Evolutionary conservation across 1,284 basidiomycete genomes (phyloP).

Genomic region (Marasmius tenuissimus): DNA sequence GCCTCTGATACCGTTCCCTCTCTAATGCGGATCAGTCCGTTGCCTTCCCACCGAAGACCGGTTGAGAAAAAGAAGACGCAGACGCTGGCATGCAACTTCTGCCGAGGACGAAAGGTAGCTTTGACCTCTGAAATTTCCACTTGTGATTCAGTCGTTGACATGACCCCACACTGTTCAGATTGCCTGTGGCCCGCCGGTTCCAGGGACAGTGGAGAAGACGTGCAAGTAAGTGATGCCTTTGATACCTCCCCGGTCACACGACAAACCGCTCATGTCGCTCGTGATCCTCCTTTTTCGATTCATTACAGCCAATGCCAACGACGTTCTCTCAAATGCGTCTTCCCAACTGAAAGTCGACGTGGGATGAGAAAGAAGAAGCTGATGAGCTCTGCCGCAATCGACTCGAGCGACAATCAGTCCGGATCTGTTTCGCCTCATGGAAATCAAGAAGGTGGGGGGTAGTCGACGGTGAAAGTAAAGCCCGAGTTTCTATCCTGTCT

Average conservation of each 20-base stretch:
- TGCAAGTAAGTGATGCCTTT: conserved; percentile 54
- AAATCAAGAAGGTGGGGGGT: background rate
- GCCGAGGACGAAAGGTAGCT: conserved; percentile 11
- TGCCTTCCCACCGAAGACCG: conserved; percentile 28
- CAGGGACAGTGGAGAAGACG: conserved; percentile 49
- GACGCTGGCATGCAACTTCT: conserved; percentile 13
- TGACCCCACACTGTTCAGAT: conserved; percentile 57
- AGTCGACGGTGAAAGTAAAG: background rate
- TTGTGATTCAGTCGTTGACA: background rate
- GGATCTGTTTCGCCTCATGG: background rate
- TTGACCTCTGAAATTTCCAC: background rate
- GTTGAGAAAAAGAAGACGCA: conserved; percentile 13
- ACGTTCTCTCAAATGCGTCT: conserved; percentile 57
- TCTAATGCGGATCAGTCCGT: conserved; percentile 29
- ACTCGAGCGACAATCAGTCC: background rate
- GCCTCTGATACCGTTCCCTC: conserved; percentile 14
- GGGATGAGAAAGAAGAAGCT: conserved; percentile 57
- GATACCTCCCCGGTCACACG: conserved; percentile 16
- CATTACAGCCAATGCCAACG: conserved; percentile 58
- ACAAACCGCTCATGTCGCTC: conserved; percentile 16
- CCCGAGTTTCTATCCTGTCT: too few species aligned
- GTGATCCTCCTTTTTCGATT: conserved; percentile 14
- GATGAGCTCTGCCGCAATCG: background rate
- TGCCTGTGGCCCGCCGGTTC: conserved; percentile 55
- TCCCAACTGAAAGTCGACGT: conserved; percentile 56